These are phyloP conservation scores for Platanthera guangdongensis DNA, from an alignment of 106 monocot species.

Conservation along the genomic window DNA sequence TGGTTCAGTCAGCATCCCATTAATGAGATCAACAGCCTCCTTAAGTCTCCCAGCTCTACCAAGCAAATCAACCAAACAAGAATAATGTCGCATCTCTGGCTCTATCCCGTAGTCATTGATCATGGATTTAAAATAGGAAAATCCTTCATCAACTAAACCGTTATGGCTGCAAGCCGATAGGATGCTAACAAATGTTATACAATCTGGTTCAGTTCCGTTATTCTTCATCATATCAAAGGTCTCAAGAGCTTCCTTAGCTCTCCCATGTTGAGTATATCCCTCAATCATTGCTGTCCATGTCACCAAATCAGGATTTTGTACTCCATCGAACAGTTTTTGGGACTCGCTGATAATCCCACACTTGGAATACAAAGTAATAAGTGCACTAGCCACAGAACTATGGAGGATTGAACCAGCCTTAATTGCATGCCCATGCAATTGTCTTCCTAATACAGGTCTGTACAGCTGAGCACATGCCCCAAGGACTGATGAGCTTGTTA, in stretches of 20 bases:
- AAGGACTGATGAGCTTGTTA: slow-evolving; percentile 32
- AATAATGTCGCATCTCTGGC: slow-evolving; percentile 42
- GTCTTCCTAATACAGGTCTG: slow-evolving; percentile 25
- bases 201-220: slow-evolving; percentile 36
- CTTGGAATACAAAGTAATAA: slow-evolving; percentile 56
- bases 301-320: slow-evolving; percentile 37
- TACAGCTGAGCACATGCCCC: slow-evolving; percentile 33
- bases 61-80: slow-evolving; percentile 61
- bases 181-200: slow-evolving; percentile 36
- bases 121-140: slow-evolving; percentile 49
- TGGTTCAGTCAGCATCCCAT: slow-evolving; percentile 40
- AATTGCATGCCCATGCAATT: slow-evolving; percentile 43
- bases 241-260: slow-evolving; percentile 38
- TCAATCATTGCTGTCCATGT: slow-evolving; percentile 65
- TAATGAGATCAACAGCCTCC: slow-evolving; percentile 50
- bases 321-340: slow-evolving; percentile 36
- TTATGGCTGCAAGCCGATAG: slow-evolving; percentile 62
- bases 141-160: slow-evolving; percentile 56
- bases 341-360: slow-evolving; percentile 52
- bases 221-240: slow-evolving; percentile 48
- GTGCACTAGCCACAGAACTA: slow-evolving; percentile 34
- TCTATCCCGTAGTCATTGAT: slow-evolving; percentile 34
- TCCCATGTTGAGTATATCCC: slow-evolving; percentile 68
- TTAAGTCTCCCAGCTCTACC: slow-evolving; percentile 47
- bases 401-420: slow-evolving; percentile 28